phyloP scores from a whole-genome alignment of 2,329 filamentous ascomycete genomes.

The Trichoderma lentiforme region DNA sequence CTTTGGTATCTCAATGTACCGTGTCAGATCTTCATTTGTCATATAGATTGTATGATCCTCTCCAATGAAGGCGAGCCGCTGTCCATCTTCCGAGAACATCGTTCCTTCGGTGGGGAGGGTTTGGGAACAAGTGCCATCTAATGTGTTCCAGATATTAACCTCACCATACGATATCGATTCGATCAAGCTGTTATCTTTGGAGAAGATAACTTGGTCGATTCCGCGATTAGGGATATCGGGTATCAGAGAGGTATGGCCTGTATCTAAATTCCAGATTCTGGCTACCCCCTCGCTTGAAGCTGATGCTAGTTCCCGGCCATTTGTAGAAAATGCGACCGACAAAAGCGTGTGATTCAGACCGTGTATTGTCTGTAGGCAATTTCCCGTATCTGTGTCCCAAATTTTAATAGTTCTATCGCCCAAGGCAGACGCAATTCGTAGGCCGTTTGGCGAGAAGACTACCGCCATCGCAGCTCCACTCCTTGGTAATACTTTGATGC shows the following conservation, averaged over 20 bases:
- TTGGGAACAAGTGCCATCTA: conserved; percentile 18
- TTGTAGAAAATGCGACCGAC: not conserved
- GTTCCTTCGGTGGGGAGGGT: not conserved
- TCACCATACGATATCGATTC: not conserved
- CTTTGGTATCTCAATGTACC: not conserved
- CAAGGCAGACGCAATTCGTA: not conserved
- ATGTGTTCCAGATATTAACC: not conserved
- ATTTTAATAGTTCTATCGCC: not conserved
- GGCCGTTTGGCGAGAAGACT: not conserved
- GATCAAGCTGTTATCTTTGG: not conserved
- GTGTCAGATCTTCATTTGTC: not conserved
- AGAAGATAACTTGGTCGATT: not conserved
- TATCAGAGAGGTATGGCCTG: not conserved
- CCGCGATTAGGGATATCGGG: not conserved
- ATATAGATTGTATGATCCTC: not conserved
- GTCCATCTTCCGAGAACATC: not conserved
- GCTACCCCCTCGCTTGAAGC: not conserved
- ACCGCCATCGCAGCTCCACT: not conserved
- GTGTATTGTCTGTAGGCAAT: not conserved
- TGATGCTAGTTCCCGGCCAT: not conserved
- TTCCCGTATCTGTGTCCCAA: not conserved
- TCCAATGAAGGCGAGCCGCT: not conserved
- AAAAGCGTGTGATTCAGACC: not conserved
- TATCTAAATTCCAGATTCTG: not conserved
- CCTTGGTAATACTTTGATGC: not conserved